A percentile compares a stretch with the other conserved stretches of the same genome.
Evolutionary conservation across 83 land plant genomes (phyloP).

Genomic region (Diphasiastrum complanatum): DNA sequence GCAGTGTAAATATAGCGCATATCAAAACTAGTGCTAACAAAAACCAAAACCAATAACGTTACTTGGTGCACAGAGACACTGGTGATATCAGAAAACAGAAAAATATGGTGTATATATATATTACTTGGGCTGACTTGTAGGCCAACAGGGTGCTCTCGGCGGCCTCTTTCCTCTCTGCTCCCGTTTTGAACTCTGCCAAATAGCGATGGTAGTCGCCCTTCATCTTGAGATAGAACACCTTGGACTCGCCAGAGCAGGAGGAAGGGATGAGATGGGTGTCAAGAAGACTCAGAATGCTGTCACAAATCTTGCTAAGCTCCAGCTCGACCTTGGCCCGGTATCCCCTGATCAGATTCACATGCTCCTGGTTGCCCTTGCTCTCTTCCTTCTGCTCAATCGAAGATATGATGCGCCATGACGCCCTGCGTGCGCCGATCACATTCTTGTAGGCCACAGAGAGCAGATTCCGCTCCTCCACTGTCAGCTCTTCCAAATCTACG

Average conservation of each 20-base stretch:
- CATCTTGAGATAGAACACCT: constrained; percentile 2
- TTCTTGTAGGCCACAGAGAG: too few species aligned
- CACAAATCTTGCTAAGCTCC: constrained; percentile 1
- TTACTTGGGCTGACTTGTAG: neutral
- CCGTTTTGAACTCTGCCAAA: constrained; percentile 1
- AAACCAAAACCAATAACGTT: neutral
- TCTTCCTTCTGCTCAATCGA: too few species aligned
- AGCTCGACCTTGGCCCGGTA: constrained; percentile 1
- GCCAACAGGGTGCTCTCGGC: constrained; percentile 1
- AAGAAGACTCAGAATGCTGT: neutral
- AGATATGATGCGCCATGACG: too few species aligned
- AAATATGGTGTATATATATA: too few species aligned
- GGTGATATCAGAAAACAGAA: too few species aligned
- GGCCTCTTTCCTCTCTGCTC: constrained; percentile 1
- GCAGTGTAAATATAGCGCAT: neutral
- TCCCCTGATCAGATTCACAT: neutral
- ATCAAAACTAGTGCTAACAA: neutral
- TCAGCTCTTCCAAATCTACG: too few species aligned
- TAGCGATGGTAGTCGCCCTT: constrained; percentile 1
- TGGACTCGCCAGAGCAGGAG: neutral
- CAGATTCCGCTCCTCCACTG: too few species aligned
- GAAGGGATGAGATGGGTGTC: neutral
- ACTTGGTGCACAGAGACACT: too few species aligned
- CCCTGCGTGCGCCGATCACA: too few species aligned
- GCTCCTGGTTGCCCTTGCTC: constrained; percentile 1